phyloP scores from a whole-genome alignment of 2,329 filamentous ascomycete genomes.

The Verticillium albo-atrum region DNA sequence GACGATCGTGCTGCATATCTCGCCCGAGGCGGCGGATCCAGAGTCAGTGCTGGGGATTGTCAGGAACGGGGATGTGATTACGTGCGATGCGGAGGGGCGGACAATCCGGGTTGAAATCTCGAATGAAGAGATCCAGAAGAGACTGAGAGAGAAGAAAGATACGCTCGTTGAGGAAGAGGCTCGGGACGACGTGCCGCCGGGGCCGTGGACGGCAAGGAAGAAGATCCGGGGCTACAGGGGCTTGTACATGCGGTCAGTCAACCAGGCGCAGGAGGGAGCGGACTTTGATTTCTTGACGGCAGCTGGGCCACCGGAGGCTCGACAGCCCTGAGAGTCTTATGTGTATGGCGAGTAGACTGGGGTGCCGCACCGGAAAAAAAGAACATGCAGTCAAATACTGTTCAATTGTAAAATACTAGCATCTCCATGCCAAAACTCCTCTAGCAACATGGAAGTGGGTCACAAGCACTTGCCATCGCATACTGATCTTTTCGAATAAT shows the following conservation, averaged over 20 bases:
- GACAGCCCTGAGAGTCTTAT: neutral
- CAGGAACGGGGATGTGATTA: slow-evolving; percentile 70
- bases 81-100: slow-evolving; percentile 68
- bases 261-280: slow-evolving; percentile 53
- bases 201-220: slow-evolving; percentile 27
- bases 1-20: slow-evolving; percentile 85
- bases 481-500: no score
- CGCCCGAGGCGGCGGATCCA: slow-evolving; percentile 75
- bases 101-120: slow-evolving; percentile 56
- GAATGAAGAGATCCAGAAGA: slow-evolving; percentile 62
- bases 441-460: no score
- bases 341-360: no score
- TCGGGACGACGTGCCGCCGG: slow-evolving; percentile 35
- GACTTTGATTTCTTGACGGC: slow-evolving; percentile 61
- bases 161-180: slow-evolving; percentile 41
- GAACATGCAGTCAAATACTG: no score
- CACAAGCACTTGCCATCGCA: no score
- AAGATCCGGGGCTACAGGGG: slow-evolving; percentile 52
- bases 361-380: no score
- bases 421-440: no score
- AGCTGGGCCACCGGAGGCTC: slow-evolving; percentile 20
- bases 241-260: slow-evolving; percentile 54
- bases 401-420: no score
- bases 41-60: slow-evolving; percentile 76
- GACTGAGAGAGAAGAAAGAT: slow-evolving; percentile 58